These are phyloP conservation scores for Artemisia tridentata DNA, from an alignment of 129 eudicot species.

Conservation along the genomic window DNA sequence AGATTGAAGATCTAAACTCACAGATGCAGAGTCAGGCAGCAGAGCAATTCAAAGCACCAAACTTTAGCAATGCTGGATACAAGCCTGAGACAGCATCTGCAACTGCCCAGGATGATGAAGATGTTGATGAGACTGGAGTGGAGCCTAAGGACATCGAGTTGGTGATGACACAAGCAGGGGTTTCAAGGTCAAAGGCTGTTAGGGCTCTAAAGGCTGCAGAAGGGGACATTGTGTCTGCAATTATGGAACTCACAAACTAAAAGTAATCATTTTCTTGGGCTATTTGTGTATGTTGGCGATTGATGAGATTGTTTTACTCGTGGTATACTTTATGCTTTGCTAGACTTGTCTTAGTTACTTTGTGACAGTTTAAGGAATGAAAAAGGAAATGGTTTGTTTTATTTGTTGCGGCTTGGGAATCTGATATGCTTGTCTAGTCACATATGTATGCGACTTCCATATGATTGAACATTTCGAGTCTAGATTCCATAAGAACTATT, in stretches of 20 bases:
- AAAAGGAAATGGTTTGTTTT: slow-evolving; percentile 13
- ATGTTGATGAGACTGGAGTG: slow-evolving; percentile 70
- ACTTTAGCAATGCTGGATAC: slow-evolving; percentile 37
- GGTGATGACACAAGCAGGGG: slow-evolving; percentile 90
- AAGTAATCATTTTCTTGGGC: not conserved
- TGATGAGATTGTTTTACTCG: slow-evolving; percentile 5
- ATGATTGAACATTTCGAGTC: too few relatives aligned
- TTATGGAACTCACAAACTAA: slow-evolving; percentile 83
- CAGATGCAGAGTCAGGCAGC: slow-evolving; percentile 86
- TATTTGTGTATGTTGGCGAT: slow-evolving; percentile 7
- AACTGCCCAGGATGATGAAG: slow-evolving; percentile 66
- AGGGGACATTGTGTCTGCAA: slow-evolving; percentile 89
- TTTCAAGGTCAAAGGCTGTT: slow-evolving; percentile 63
- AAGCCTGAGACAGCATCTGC: slow-evolving; percentile 46
- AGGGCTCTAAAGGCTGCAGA: slow-evolving; percentile 69
- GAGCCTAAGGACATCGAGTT: slow-evolving; percentile 79
- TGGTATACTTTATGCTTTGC: slow-evolving; percentile 20
- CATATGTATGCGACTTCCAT: not conserved
- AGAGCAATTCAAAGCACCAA: slow-evolving; percentile 71
- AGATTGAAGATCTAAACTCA: slow-evolving; percentile 73
- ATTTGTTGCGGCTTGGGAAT: not conserved
- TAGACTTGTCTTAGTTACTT: slow-evolving; percentile 4
- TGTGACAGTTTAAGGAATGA: slow-evolving; percentile 18
- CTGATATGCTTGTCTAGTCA: not conserved
- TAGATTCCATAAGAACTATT: too few relatives aligned